Conservation (phyloP, 2,329 filamentous ascomycete genomes). For the Neoascochyta sp. region DNA sequence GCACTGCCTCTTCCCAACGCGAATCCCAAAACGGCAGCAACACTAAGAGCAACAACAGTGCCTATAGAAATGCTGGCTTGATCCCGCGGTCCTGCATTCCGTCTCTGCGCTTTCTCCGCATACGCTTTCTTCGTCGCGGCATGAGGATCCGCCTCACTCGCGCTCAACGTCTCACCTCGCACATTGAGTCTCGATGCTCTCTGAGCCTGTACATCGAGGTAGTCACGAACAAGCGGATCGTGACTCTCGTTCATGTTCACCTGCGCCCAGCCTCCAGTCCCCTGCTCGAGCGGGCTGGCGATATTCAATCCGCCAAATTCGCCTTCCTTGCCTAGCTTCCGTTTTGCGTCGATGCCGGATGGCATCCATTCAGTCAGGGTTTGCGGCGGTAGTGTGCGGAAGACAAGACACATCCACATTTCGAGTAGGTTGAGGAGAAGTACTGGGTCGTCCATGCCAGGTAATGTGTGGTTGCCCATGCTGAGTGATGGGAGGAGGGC, state of each 20-base stretch:
- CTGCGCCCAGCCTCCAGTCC: slow-evolving; percentile 13
- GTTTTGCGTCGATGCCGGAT: background rate
- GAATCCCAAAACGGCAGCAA: slow-evolving; percentile 5
- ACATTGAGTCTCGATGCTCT: slow-evolving; percentile 1
- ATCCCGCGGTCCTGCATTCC: slow-evolving; percentile 1
- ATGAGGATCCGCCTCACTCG: background rate
- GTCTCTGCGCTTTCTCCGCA: slow-evolving; percentile 5
- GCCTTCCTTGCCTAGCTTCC: slow-evolving; percentile 13
- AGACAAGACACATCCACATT: slow-evolving; percentile 36
- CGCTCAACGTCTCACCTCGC: slow-evolving; percentile 1
- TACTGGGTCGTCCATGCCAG: slow-evolving; percentile 24
- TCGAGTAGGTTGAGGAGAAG: slow-evolving; percentile 34
- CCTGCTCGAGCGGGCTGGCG: slow-evolving; percentile 30
- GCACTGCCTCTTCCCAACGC: slow-evolving; percentile 4
- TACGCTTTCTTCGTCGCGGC: slow-evolving; percentile 7
- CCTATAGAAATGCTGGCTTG: background rate
- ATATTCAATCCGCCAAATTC: slow-evolving; percentile 29
- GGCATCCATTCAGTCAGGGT: slow-evolving; percentile 25
- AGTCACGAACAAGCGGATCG: slow-evolving; percentile 23
- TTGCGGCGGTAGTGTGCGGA: slow-evolving; percentile 20
- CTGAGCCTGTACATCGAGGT: slow-evolving; percentile 6
- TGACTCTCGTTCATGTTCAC: slow-evolving; percentile 20
- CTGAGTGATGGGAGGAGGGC: slow-evolving; percentile 12
- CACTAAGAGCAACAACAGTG: slow-evolving; percentile 3
- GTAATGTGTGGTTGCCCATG: slow-evolving; percentile 11